Evolutionary conservation across 164 flowering plant genomes (phyloP), one percentile per base, ranked within the genome.

Genomic region (Berberis thunbergii): DNA sequence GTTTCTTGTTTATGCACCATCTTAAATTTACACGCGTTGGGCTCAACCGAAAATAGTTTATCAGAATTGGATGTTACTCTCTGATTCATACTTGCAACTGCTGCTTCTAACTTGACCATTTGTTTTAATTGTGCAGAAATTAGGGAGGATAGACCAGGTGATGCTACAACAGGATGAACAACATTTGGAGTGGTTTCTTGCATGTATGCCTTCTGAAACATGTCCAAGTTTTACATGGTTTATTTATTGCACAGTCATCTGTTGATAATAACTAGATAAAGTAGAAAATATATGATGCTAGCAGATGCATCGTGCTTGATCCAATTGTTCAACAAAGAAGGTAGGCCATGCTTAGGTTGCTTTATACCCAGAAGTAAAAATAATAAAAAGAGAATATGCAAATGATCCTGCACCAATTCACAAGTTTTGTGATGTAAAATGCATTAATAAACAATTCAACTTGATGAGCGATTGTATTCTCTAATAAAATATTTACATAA

Each of bases 121-220:
- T n/a, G 7, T 2, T 4, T 39, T 26, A 26, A 10, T 57, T 46
- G 38, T 81, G 80, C 87, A 93, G 98, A 81, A 62, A 74, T 80
- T 69, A 70, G 67, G 53, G 96, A 93, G 73, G 72, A 55, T 39
- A 69, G 66, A 64, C 72, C 63, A 60, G 85, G 74, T 57, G 83
- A 79, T 64, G 69, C 81, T 66, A 66, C 76, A 44, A 76, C 75
- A 74, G 98, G 96, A 70, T 93, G 97, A 94, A 90, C 90, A 12
- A 75, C 78, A 68, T 86, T 89, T 80, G 97, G 98, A 65, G 73
- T 93, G 45, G 40, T 89, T 50, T 88, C 96, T 50, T 89, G 90
- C 86, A 76, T 88, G 97, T 89, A 88, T 63, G 87, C 38, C 43
- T 63, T 74, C 45, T 52, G 26, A 26, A 53, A 44, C 40, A 13